Conservation (phyloP, 2,329 filamentous ascomycete genomes). For the Grosmannia huntii region DNA sequence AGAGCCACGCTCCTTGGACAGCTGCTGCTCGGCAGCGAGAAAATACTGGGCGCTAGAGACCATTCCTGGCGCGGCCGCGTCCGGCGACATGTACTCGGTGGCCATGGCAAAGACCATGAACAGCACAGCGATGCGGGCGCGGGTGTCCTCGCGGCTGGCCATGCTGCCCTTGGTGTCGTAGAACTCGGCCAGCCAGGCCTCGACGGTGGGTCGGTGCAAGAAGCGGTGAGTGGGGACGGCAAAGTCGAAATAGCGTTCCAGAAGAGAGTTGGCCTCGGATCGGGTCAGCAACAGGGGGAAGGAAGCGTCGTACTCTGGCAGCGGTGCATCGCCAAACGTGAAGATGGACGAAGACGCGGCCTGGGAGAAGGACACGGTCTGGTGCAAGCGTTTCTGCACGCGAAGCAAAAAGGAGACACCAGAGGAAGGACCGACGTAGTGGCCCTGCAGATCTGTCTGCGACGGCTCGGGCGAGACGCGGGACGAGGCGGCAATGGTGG, state of each 20-base stretch:
- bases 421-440: too few relatives aligned
- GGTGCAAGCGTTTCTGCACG: too few relatives aligned
- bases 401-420: too few relatives aligned
- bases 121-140: slow-evolving; percentile 14
- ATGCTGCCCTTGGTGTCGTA: slow-evolving; percentile 25
- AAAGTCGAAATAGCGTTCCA: slow-evolving; percentile 25
- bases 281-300: too few relatives aligned
- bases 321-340: too few relatives aligned
- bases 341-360: too few relatives aligned
- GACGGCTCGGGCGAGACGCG: too few relatives aligned
- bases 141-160: slow-evolving; percentile 1
- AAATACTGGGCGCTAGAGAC: slow-evolving; percentile 18
- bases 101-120: slow-evolving; percentile 30
- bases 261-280: too few relatives aligned
- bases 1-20: slow-evolving; percentile 24
- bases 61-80: neutral
- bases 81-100: neutral
- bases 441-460: too few relatives aligned
- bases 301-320: too few relatives aligned
- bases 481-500: too few relatives aligned
- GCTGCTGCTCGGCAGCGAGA: slow-evolving; percentile 24
- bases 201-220: slow-evolving; percentile 27
- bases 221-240: slow-evolving; percentile 30
- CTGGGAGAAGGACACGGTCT: too few relatives aligned
- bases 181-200: slow-evolving; percentile 30